phyloP scores from a whole-genome alignment of 148 eudicot species.

The Cornus kousa region DNA sequence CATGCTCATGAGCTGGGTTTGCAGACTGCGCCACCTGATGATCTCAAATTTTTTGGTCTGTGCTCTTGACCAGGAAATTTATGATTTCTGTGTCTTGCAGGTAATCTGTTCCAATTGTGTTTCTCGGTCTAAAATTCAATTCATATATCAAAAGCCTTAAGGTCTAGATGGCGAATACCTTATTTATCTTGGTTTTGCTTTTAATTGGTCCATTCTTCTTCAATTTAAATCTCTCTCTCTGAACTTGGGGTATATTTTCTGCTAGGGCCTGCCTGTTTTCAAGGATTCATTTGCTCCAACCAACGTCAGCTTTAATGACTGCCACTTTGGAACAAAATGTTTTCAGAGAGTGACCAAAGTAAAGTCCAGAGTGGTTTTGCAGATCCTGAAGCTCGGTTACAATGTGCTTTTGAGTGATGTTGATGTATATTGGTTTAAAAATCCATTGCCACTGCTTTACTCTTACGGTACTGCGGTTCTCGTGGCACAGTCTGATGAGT shows the following conservation, averaged over 20 bases:
- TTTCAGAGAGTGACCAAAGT: slow-evolving; percentile 90
- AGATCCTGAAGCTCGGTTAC: slow-evolving; percentile 76
- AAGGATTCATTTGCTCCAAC: slow-evolving; percentile 62
- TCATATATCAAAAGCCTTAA: background rate
- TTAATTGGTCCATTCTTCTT: background rate
- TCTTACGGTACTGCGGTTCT: slow-evolving; percentile 75
- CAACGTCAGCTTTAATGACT: slow-evolving; percentile 82
- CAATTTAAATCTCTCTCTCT: background rate
- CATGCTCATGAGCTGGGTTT: slow-evolving; percentile 97
- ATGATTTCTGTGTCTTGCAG: slow-evolving; percentile 77
- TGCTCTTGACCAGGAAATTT: slow-evolving; percentile 82
- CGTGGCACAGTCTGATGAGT: slow-evolving; percentile 90
- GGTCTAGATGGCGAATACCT: background rate
- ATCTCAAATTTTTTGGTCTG: slow-evolving; percentile 68
- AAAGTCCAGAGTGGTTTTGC: slow-evolving; percentile 81
- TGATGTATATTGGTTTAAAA: slow-evolving; percentile 94
- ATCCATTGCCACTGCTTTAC: slow-evolving; percentile 69
- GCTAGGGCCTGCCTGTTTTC: slow-evolving; percentile 83
- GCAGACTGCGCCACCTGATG: slow-evolving; percentile 64
- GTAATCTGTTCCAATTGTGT: slow-evolving; percentile 22
- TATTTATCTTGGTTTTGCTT: background rate
- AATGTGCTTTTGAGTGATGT: slow-evolving; percentile 87
- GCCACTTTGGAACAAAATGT: slow-evolving; percentile 91
- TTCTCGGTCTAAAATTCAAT: background rate
- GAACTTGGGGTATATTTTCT: slow-evolving; percentile 10